These are phyloP conservation scores for Phytophthora syringae DNA, from an alignment of 352 stramenopile genomes.

Conservation along the genomic window DNA sequence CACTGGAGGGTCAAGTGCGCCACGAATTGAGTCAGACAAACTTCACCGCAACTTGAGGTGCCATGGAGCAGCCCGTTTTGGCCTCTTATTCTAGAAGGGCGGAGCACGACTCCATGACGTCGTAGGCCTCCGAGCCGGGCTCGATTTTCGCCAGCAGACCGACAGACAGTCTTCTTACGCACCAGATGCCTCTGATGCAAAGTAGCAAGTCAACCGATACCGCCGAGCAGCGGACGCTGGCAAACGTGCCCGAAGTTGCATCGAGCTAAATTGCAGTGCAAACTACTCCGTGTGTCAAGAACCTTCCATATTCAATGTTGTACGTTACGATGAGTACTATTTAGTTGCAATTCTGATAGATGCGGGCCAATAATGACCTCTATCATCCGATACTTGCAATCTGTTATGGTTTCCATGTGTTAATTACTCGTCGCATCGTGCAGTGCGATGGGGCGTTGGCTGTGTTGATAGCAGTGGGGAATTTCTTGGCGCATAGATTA, in stretches of 20 bases:
- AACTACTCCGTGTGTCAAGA: conserved; percentile 10
- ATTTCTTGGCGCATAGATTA: conserved; percentile 36
- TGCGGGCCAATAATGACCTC: neutral
- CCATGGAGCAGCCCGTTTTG: conserved; percentile 5
- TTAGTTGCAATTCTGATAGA: neutral
- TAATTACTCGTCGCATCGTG: conserved; percentile 15
- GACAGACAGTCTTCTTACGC: conserved; percentile 17
- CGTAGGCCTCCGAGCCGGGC: neutral
- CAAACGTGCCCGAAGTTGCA: conserved; percentile 1
- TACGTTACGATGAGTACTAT: neutral
- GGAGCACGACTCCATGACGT: conserved; percentile 12
- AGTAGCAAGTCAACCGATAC: conserved; percentile 1
- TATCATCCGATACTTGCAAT: neutral
- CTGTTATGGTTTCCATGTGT: neutral
- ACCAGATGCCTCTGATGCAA: conserved; percentile 24
- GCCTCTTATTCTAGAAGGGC: conserved; percentile 12
- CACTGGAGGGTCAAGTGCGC: conserved; percentile 23
- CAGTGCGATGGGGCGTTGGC: conserved; percentile 24
- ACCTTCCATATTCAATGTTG: conserved; percentile 13
- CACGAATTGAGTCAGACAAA: conserved; percentile 17
- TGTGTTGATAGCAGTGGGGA: conserved; percentile 29
- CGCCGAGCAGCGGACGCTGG: neutral
- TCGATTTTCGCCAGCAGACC: conserved; percentile 26
- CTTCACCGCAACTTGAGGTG: conserved; percentile 15
- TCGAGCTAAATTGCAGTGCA: conserved; percentile 16